A percentile compares a stretch with the other conserved stretches of the same genome.
Conservation (phyloP, 176 grass and related monocot genomes). For the Carex myosuroides region DNA sequence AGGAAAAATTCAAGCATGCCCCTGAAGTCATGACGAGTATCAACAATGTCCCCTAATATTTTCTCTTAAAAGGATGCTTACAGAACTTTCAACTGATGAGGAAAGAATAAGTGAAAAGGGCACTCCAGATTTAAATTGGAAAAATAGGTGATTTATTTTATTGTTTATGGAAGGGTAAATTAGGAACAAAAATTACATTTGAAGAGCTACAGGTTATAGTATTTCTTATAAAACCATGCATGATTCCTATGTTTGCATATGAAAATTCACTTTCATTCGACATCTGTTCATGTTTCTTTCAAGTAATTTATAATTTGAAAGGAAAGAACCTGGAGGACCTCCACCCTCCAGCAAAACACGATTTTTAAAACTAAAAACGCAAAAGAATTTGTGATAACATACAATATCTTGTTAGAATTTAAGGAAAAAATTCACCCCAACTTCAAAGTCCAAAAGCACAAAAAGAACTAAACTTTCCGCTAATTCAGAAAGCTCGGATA, state of each 20-base stretch:
- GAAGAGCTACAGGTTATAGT: background rate
- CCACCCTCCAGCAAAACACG: background rate
- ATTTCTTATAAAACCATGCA: background rate
- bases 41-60: conserved; percentile 17
- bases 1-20: background rate
- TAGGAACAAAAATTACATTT: background rate
- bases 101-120: background rate
- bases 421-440: background rate
- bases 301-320: background rate
- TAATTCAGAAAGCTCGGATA: background rate
- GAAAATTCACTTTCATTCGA: background rate
- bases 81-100: background rate
- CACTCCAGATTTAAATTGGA: background rate
- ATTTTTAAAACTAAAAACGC: background rate
- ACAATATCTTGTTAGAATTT: background rate
- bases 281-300: background rate
- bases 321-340: background rate
- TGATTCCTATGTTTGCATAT: background rate
- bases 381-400: background rate
- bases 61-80: background rate
- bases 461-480: background rate
- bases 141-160: background rate
- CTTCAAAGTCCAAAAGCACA: background rate
- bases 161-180: background rate
- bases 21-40: background rate